A percentile compares a stretch with the other conserved stretches of the same genome.
Conservation (phyloP, 2,329 filamentous ascomycete genomes). For the Hortaea sp. region DNA sequence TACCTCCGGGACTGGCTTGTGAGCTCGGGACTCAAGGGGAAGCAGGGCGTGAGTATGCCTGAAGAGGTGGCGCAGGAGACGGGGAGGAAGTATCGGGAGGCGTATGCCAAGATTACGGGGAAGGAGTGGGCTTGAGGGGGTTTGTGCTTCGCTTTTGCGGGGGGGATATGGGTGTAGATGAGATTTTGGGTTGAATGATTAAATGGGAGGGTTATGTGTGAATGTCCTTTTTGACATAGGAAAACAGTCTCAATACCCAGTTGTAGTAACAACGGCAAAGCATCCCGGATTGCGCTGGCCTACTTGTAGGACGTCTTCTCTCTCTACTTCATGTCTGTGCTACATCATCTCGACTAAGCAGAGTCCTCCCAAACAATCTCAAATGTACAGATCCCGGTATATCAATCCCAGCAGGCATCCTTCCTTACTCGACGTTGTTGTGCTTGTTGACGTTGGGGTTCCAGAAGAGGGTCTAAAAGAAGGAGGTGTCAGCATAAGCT, state of each 20-base stretch:
- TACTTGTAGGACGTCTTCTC: too few relatives aligned
- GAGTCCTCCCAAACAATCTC: too few relatives aligned
- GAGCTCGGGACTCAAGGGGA: conserved; percentile 61
- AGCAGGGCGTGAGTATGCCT: conserved; percentile 62
- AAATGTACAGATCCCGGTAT: too few relatives aligned
- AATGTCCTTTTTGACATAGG: too few relatives aligned
- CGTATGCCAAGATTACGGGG: conserved; percentile 38
- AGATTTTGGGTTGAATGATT: too few relatives aligned
- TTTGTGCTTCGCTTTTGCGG: neutral
- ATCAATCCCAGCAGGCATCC: neutral
- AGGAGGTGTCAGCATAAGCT: conserved; percentile 2
- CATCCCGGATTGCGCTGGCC: too few relatives aligned
- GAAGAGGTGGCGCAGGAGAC: conserved; percentile 61
- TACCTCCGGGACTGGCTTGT: conserved; percentile 72
- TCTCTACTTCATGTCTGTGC: too few relatives aligned
- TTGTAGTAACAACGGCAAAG: too few relatives aligned
- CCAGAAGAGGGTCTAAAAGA: conserved; percentile 54
- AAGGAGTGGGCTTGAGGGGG: neutral
- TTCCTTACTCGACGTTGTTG: conserved; percentile 50
- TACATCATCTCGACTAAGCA: too few relatives aligned
- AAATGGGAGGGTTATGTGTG: too few relatives aligned
- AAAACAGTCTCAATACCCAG: too few relatives aligned
- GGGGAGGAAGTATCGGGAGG: conserved; percentile 63
- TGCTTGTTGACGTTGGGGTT: conserved; percentile 94
- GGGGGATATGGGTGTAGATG: too few relatives aligned